Evolutionary conservation across 2,329 filamentous ascomycete genomes (phyloP), one percentile per base, ranked within the genome.

Genomic region (Colletotrichum chrysophilum): DNA sequence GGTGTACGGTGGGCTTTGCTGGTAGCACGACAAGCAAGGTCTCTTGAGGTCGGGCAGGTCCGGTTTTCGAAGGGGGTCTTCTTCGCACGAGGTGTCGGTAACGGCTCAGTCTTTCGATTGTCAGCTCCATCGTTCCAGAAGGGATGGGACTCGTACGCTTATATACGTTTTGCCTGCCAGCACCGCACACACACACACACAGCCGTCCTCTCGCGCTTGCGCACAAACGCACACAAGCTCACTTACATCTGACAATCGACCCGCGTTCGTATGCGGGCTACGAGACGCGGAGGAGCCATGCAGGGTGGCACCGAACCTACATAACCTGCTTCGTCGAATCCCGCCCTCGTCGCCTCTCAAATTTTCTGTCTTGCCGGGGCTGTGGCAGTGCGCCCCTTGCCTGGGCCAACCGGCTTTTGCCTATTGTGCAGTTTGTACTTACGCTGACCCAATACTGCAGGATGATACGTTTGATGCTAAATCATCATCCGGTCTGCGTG

Each of bases 201-300:
- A 52, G 43, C 43, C 43, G 6, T 52, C n/a, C 43, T 52, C 43
- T 52, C 43, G 43, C 43, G n/a, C 38, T 74, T 69, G 66, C 71
- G 65, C 74, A 61, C 52, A 60, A 61, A 66, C 67, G 32, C 71
- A 75, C 74, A 71, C 70, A 74, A 48, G 66, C 71, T 76, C 71
- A 75, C 71, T 76, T 75, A 71, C 74, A 76, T 66, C 71, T 76
- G 38, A 64, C 74, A 74, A 48, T 64, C 61, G 71, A 76, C 74
- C 66, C 66, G 71, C 71, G 74, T 65, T 58, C 26, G n/a, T 34
- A 69, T 76, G 74, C 74, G 74, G 74, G 74, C 70, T 58, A 69
- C 70, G 58, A 74, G 74, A 76, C 58, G 73, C 62, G 65, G 64
- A 76, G 73, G 70, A 76, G 74, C 58, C 64, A 36, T 76, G 74